Conservation (phyloP, 495 filamentous ascomycete species). For the Aspergillus steynii region DNA sequence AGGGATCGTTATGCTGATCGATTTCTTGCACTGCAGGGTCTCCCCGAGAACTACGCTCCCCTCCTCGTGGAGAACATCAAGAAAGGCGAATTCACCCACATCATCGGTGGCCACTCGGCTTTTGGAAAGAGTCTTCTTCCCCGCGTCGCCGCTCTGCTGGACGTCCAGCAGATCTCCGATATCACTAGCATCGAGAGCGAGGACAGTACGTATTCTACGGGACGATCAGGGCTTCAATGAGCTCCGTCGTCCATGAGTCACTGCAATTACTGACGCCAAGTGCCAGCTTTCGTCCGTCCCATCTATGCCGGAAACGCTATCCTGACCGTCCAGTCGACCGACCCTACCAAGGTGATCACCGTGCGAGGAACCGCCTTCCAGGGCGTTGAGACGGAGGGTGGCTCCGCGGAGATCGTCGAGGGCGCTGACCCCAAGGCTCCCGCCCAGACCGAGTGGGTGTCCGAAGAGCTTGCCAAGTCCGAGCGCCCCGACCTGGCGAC, state of each 20-base stretch:
- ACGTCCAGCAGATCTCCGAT: constrained; percentile 91
- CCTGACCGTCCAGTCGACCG: constrained; percentile 89
- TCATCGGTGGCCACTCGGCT: constrained; percentile 86
- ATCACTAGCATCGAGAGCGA: constrained; percentile 84
- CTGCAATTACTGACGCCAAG: constrained; percentile 17
- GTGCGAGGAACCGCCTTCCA: constrained; percentile 90
- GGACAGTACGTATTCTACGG: constrained; percentile 60
- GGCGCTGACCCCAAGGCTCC: constrained; percentile 62
- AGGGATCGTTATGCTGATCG: constrained; percentile 5
- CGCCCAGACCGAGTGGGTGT: constrained; percentile 80
- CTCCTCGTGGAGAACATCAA: constrained; percentile 94
- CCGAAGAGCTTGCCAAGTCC: constrained; percentile 87
- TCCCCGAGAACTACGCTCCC: constrained; percentile 94
- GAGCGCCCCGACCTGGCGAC: constrained; percentile 95
- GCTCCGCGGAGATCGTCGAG: constrained; percentile 48
- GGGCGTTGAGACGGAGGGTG: constrained; percentile 48
- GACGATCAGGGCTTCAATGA: not conserved
- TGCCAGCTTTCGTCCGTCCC: constrained; percentile 80
- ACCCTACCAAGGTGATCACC: constrained; percentile 84
- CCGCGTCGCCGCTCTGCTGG: constrained; percentile 90
- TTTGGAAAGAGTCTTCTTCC: constrained; percentile 96
- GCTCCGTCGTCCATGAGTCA: constrained; percentile 3
- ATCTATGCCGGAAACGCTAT: constrained; percentile 99
- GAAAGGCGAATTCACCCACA: constrained; percentile 86
- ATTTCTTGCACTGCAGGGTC: constrained; percentile 54